Evolutionary conservation across 2,329 filamentous ascomycete species (phyloP).

Genomic region (Drechslerella dactyloides): DNA sequence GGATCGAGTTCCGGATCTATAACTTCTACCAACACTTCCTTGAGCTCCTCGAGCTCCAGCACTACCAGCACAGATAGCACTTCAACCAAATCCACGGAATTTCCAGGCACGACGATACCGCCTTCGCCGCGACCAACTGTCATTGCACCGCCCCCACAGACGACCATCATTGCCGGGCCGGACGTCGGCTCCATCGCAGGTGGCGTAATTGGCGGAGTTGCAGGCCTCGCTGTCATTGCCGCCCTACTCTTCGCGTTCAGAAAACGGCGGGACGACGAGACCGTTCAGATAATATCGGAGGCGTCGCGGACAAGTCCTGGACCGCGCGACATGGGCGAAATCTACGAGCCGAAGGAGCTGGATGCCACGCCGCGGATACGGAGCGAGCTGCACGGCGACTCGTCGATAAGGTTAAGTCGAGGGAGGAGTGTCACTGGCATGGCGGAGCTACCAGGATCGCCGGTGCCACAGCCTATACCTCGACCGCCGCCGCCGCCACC

Average conservation of each 20-base stretch:
- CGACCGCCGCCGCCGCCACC: background rate
- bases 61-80: slow-evolving; percentile 6
- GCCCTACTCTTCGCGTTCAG: slow-evolving; percentile 59
- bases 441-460: slow-evolving; percentile 31
- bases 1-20: slow-evolving; percentile 1
- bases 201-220: slow-evolving; percentile 61
- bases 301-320: slow-evolving; percentile 26
- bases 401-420: slow-evolving; percentile 21
- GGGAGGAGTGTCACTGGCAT: slow-evolving; percentile 10
- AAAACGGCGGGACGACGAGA: slow-evolving; percentile 55
- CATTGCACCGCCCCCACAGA: slow-evolving; percentile 3
- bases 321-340: slow-evolving; percentile 44
- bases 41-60: background rate
- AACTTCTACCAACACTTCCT: background rate
- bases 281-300: slow-evolving; percentile 10
- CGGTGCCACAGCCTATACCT: background rate
- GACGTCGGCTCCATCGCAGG: slow-evolving; percentile 61
- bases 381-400: slow-evolving; percentile 39
- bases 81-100: slow-evolving; percentile 2
- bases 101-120: background rate
- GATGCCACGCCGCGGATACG: slow-evolving; percentile 41
- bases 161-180: slow-evolving; percentile 6
- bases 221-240: slow-evolving; percentile 59
- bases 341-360: slow-evolving; percentile 46
- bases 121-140: background rate